Conservation (phyloP, 441 rosid species). For the Erodium texanum region DNA sequence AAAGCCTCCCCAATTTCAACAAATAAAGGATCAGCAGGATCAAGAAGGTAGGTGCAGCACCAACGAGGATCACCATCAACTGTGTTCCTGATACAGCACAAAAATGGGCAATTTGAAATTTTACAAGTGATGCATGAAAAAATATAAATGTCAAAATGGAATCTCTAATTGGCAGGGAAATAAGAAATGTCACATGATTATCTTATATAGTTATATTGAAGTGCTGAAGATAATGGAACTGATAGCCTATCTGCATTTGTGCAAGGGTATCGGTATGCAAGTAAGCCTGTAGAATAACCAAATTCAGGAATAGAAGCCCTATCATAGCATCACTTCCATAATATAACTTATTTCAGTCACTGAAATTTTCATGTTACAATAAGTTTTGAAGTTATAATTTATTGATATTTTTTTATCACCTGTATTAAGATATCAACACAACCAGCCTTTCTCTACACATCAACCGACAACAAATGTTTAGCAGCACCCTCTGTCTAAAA, state of each 20-base stretch:
- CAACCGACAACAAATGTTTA: neutral
- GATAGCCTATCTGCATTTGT: conserved; percentile 3
- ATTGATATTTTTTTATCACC: neutral
- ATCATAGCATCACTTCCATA: neutral
- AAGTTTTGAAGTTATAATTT: neutral
- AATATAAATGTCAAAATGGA: conserved; percentile 9
- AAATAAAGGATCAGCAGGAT: conserved; percentile 86
- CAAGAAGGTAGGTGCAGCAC: conserved; percentile 96
- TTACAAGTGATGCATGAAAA: conserved; percentile 1
- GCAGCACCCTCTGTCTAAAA: neutral
- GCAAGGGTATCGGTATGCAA: neutral
- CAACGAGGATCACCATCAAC: conserved; percentile 78
- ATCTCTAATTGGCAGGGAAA: conserved; percentile 2
- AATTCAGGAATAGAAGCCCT: neutral
- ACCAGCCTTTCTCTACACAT: neutral
- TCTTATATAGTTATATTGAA: neutral
- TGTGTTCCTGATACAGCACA: conserved; percentile 58
- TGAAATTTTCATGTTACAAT: neutral
- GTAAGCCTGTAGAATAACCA: neutral
- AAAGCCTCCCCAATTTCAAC: conserved; percentile 84
- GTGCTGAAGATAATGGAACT: conserved; percentile 3
- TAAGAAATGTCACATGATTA: neutral
- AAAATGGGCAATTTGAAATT: conserved; percentile 12
- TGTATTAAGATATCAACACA: neutral
- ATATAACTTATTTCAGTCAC: neutral